Evolutionary conservation across 352 stramenopile genomes (phyloP).

Genomic region (Phytophthora ramorum): DNA sequence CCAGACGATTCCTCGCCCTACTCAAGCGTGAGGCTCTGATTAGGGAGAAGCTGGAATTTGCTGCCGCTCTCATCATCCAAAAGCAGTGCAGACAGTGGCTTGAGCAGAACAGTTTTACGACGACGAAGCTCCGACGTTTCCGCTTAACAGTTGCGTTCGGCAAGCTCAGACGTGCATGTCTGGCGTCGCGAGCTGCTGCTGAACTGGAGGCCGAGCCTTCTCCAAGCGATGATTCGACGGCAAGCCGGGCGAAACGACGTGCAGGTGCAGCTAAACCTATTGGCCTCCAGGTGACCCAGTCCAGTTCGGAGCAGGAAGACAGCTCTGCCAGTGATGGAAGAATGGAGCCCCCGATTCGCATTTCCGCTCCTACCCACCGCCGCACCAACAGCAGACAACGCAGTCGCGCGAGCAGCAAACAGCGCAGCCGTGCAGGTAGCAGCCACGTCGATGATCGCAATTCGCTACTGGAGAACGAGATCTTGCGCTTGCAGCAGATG

Average conservation of each 20-base stretch:
- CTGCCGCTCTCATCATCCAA: slow-evolving; percentile 34
- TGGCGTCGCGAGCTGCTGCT: slow-evolving; percentile 14
- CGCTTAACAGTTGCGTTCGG: slow-evolving; percentile 41
- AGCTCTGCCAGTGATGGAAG: slow-evolving; percentile 36
- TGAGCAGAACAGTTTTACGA: slow-evolving; percentile 20
- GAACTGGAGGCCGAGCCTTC: slow-evolving; percentile 47
- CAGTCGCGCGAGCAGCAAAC: slow-evolving; percentile 29
- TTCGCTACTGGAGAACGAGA: slow-evolving; percentile 65
- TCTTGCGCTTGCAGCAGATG: slow-evolving; percentile 79
- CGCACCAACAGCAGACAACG: slow-evolving; percentile 33
- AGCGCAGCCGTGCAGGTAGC: slow-evolving; percentile 30
- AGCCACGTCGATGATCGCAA: slow-evolving; percentile 52
- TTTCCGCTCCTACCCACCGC: slow-evolving; percentile 19
- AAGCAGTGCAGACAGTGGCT: slow-evolving; percentile 34
- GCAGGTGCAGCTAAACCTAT: slow-evolving; percentile 1
- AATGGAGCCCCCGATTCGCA: slow-evolving; percentile 34
- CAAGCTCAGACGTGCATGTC: slow-evolving; percentile 39
- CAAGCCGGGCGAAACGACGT: slow-evolving; percentile 16
- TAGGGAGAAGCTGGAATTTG: slow-evolving; percentile 26
- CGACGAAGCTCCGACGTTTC: slow-evolving; percentile 39
- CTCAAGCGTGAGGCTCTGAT: slow-evolving; percentile 22
- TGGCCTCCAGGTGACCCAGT: slow-evolving; percentile 17
- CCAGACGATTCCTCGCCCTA: slow-evolving; percentile 34
- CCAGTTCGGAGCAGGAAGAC: slow-evolving; percentile 44
- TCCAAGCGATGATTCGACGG: slow-evolving; percentile 32